Evolutionary conservation across 2,329 filamentous ascomycete species (phyloP).

Genomic region (Lojkania enalia): DNA sequence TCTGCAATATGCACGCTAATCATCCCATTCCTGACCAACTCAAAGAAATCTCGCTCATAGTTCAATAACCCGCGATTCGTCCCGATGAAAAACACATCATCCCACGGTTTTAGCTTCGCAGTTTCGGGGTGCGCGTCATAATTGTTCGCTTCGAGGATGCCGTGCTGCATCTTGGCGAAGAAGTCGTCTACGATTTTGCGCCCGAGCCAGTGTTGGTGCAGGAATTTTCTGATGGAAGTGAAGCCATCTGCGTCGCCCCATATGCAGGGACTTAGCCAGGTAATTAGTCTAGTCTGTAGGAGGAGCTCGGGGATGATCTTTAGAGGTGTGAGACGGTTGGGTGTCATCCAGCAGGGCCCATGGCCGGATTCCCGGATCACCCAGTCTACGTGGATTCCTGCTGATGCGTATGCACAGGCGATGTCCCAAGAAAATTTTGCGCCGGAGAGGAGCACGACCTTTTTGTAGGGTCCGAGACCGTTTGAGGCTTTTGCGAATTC

Average conservation of each 20-base stretch:
- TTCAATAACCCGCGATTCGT: conserved; percentile 63
- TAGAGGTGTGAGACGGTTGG: conserved; percentile 65
- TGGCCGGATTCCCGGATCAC: conserved; percentile 60
- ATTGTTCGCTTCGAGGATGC: conserved; percentile 52
- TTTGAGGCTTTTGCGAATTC: conserved; percentile 54
- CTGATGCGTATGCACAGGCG: conserved; percentile 58
- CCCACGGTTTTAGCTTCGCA: conserved; percentile 48
- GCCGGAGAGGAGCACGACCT: conserved; percentile 59
- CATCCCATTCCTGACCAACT: conserved; percentile 56
- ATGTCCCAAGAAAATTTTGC: conserved; percentile 69
- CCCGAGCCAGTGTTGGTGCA: conserved; percentile 61
- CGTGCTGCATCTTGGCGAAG: conserved; percentile 58
- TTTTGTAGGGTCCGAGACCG: conserved; percentile 38
- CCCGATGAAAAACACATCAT: conserved; percentile 56
- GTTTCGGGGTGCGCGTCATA: conserved; percentile 50
- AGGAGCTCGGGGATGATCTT: conserved; percentile 69
- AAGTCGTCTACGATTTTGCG: conserved; percentile 59
- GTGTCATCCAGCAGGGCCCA: conserved; percentile 63
- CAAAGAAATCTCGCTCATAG: conserved; percentile 60
- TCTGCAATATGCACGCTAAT: conserved; percentile 61
- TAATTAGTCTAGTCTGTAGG: conserved; percentile 65
- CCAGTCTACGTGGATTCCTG: conserved; percentile 60
- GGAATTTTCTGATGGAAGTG: conserved; percentile 55
- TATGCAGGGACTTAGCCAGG: conserved; percentile 74
- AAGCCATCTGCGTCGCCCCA: conserved; percentile 70